phyloP scores from a whole-genome alignment of 108 stramenopile species.

The Conticribra guillardii region DNA sequence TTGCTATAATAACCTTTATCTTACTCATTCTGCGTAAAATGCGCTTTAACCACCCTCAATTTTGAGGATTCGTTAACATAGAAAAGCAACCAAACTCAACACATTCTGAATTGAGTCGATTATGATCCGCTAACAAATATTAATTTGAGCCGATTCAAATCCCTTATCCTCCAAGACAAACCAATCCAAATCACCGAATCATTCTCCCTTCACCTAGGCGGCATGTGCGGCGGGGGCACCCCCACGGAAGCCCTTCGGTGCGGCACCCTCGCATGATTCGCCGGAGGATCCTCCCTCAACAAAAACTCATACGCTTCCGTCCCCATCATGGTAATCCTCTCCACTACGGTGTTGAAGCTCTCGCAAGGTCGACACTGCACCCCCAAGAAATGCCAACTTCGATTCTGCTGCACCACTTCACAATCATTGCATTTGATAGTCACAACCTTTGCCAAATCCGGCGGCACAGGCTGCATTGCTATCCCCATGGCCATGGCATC shows the following conservation, averaged over 20 bases:
- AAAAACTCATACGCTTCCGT: slow-evolving; percentile 81
- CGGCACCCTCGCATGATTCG: neutral
- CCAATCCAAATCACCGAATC: too few species aligned
- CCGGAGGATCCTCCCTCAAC: slow-evolving; percentile 17
- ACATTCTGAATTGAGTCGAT: too few species aligned
- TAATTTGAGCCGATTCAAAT: too few species aligned
- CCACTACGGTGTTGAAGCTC: slow-evolving; percentile 85
- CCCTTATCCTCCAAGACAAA: too few species aligned
- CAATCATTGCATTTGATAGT: slow-evolving; percentile 88
- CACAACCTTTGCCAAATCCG: slow-evolving; percentile 80
- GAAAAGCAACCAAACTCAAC: too few species aligned
- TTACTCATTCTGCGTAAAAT: too few species aligned
- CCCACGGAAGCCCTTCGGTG: slow-evolving; percentile 17
- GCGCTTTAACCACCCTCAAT: too few species aligned
- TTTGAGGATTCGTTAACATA: too few species aligned
- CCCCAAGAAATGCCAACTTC: slow-evolving; percentile 86
- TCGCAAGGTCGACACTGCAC: slow-evolving; percentile 73
- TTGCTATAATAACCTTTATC: too few species aligned
- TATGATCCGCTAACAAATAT: too few species aligned
- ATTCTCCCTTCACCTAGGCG: too few species aligned
- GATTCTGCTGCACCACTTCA: slow-evolving; percentile 59
- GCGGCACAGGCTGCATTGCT: slow-evolving; percentile 80
- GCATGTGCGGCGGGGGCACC: too few species aligned
- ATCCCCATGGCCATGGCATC: slow-evolving; percentile 80
- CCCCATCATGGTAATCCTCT: slow-evolving; percentile 74